phyloP scores from a whole-genome alignment of 75 land plant species.

The Picea sitchensis region DNA sequence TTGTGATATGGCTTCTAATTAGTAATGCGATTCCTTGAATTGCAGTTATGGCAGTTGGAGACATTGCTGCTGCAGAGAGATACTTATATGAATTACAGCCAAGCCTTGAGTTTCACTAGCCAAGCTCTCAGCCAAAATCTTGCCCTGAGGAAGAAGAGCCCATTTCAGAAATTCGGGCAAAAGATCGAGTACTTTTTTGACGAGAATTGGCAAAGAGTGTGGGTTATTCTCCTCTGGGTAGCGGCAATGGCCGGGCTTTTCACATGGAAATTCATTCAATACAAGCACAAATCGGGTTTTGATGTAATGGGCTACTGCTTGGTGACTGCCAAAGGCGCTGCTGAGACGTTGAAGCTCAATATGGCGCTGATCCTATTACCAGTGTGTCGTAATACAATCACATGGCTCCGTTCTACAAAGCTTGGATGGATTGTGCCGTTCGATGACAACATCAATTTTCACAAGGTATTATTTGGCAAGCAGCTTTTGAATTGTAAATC shows the following conservation, averaged over 20 bases:
- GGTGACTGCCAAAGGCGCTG: constrained; percentile 89
- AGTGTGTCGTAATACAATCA: constrained; percentile 91
- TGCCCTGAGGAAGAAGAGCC: constrained; percentile 16
- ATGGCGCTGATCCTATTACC: constrained; percentile 96
- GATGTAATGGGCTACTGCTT: constrained; percentile 73
- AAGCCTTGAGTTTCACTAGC: constrained; percentile 53
- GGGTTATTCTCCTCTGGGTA: constrained; percentile 81
- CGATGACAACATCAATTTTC: constrained; percentile 88
- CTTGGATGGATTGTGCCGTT: constrained; percentile 81
- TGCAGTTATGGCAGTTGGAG: constrained; percentile 90
- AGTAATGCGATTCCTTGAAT: background rate
- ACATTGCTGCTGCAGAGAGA: constrained; percentile 69
- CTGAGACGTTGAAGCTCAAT: constrained; percentile 97
- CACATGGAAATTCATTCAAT: constrained; percentile 91
- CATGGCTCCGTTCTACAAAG: constrained; percentile 83
- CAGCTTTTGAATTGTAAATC: background rate
- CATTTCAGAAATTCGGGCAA: constrained; percentile 1
- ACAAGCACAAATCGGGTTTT: constrained; percentile 47
- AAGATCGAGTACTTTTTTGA: constrained; percentile 13
- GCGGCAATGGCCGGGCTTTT: constrained; percentile 73
- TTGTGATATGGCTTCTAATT: background rate
- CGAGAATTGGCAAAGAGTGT: constrained; percentile 86
- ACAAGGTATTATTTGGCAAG: constrained; percentile 51
- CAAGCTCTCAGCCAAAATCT: constrained; percentile 29
- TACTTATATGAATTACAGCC: constrained; percentile 64